phyloP scores from a whole-genome alignment of 2,329 filamentous ascomycete species.

The Pyrenophora graminea region DNA sequence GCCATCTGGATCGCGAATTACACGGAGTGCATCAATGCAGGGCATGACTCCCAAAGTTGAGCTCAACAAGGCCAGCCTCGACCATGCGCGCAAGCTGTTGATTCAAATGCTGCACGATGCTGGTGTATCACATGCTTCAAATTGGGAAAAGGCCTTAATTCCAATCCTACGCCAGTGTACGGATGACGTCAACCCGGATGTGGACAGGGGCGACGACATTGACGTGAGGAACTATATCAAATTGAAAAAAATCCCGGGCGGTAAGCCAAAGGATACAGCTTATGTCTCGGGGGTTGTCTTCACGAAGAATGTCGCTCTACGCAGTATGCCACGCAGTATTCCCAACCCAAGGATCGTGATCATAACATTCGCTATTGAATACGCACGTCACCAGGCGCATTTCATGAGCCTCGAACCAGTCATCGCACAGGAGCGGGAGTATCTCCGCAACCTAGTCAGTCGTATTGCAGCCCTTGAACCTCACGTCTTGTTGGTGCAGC shows the following conservation, averaged over 20 bases:
- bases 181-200: slow-evolving; percentile 91
- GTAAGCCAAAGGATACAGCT: slow-evolving; percentile 85
- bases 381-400: slow-evolving; percentile 87
- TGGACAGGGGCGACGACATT: slow-evolving; percentile 89
- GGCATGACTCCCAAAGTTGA: slow-evolving; percentile 78
- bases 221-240: slow-evolving; percentile 98
- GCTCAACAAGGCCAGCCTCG: slow-evolving; percentile 82
- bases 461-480: slow-evolving; percentile 85
- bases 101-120: slow-evolving; percentile 81
- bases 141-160: slow-evolving; percentile 88
- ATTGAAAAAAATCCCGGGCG: slow-evolving; percentile 92
- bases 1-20: slow-evolving; percentile 47
- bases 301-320: slow-evolving; percentile 93
- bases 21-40: slow-evolving; percentile 82
- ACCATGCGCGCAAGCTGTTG: slow-evolving; percentile 84
- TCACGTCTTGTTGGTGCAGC: slow-evolving; percentile 86
- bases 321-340: slow-evolving; percentile 92
- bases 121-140: slow-evolving; percentile 69
- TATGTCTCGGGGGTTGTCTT: slow-evolving; percentile 98
- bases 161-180: slow-evolving; percentile 90
- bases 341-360: slow-evolving; percentile 84
- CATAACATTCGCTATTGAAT: slow-evolving; percentile 93
- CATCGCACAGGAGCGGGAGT: slow-evolving; percentile 95
- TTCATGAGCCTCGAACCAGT: slow-evolving; percentile 98
- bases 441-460: slow-evolving; percentile 86